Evolutionary conservation across 2,329 filamentous ascomycete genomes (phyloP).

Genomic region (Cercospora sp.): DNA sequence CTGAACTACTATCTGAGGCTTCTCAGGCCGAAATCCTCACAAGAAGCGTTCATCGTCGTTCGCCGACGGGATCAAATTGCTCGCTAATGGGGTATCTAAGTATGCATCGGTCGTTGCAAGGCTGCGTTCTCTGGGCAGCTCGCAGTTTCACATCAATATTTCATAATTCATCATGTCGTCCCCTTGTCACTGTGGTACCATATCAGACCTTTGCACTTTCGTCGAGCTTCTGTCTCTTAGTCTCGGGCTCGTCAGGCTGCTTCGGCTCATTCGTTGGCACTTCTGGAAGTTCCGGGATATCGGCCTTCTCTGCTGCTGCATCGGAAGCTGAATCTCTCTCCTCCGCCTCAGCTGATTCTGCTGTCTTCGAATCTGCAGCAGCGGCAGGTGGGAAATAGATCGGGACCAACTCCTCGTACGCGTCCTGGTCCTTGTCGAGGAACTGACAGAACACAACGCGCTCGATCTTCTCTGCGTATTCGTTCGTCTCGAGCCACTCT

Average conservation of each 20-base stretch:
- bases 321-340: neutral
- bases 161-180: neutral
- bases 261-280: slow-evolving; percentile 50
- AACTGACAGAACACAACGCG: slow-evolving; percentile 86
- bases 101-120: neutral
- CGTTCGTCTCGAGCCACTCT: slow-evolving; percentile 53
- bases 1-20: neutral
- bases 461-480: slow-evolving; percentile 56
- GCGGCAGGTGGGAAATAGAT: slow-evolving; percentile 51
- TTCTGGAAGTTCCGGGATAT: slow-evolving; percentile 50
- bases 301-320: slow-evolving; percentile 18
- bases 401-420: slow-evolving; percentile 59
- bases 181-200: neutral
- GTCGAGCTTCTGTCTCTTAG: slow-evolving; percentile 50
- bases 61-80: neutral
- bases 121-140: neutral
- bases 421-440: slow-evolving; percentile 70
- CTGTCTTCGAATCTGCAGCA: neutral
- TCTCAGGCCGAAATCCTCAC: neutral
- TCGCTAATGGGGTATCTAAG: neutral
- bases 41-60: neutral
- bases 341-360: neutral
- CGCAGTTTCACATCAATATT: neutral
- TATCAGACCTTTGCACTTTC: slow-evolving; percentile 17
- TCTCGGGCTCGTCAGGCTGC: slow-evolving; percentile 45